Base-by-base conservation (phyloP, 2,329 filamentous ascomycete species). In the Aquanectria penicillioides region DNA sequence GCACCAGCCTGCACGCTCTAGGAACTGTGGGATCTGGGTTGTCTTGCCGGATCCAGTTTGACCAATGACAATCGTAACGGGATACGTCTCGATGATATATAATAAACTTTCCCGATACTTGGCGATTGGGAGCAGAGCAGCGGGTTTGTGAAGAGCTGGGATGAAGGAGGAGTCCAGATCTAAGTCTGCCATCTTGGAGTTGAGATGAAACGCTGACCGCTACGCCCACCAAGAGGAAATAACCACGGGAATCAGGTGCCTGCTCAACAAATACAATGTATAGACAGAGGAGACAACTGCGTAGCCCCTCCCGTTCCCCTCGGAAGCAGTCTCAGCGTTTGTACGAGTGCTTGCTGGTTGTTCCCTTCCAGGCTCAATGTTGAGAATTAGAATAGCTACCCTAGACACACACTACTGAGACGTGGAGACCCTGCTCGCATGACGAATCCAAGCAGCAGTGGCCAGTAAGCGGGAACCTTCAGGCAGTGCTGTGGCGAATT, bases 1-100 rank as follows among this genome's bases (percentile, higher is more conserved):
- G 72, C 92, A 94, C 94, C 94, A 98, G 76, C 94, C 94, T 70
- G 90, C 92, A 68, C 91, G 83, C 57, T 97, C 89, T 11, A 98
- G 84, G 69, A 91, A 98, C 68, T 97, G 94, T 1, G 95, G 95
- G 37, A 98, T 89, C 73, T 98, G 95, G 0, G 95, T 98, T 2
- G 94, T 97, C 77, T 98, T 98, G 36, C 94, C 94, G 20, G 92
- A 97, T 4, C 95, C 95, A 2, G 95, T 98, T 73, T 97, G 93
- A 8, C 94, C 95, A 52, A 98, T 88, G 11, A 98, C 87, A 47
- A 98, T 92, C 0, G 92, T 94, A 56, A 98, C 89, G 0, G 91
- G 89, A 63, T 87, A 87, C 7, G 87, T 93, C 74, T 98, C 94
- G 57, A 97, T 86, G 12, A 94, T 83, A 76, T 97, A 98, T 2